Percentiles rank a stretch among this genome's conserved stretches.
phyloP scores from a whole-genome alignment of 2,329 filamentous ascomycete genomes.

The Hymenoscyphus fructigenus region DNA sequence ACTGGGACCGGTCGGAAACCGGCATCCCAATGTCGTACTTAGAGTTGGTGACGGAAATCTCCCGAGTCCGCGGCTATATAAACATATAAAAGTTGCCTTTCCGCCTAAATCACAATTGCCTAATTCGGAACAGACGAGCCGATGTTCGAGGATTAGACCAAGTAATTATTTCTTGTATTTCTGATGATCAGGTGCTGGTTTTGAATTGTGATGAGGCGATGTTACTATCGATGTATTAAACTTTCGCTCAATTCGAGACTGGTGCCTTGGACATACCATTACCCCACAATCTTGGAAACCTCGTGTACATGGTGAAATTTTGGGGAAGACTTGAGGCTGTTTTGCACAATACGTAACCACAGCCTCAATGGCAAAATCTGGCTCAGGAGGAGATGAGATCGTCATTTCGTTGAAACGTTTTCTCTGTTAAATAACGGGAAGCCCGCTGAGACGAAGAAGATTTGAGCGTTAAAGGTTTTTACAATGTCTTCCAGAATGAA shows the following conservation, averaged over 20 bases:
- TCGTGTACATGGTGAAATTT: not conserved
- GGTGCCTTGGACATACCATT: not conserved
- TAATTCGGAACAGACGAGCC: not conserved
- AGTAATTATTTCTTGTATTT: not conserved
- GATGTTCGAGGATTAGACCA: not conserved
- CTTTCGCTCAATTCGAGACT: not conserved
- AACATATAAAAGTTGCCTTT: not conserved
- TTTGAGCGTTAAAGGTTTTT: not conserved
- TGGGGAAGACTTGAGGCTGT: constrained; percentile 16
- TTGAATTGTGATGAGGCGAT: not conserved
- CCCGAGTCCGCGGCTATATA: constrained; percentile 10
- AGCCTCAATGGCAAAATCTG: constrained; percentile 11
- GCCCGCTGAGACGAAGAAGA: not conserved
- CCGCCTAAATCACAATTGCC: constrained; percentile 10
- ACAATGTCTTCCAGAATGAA: constrained; percentile 12
- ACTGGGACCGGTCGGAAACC: not conserved
- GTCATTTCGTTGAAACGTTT: not conserved
- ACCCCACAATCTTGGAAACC: not conserved
- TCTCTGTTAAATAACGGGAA: not conserved
- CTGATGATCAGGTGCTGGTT: constrained; percentile 4
- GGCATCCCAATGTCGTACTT: not conserved
- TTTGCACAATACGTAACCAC: constrained; percentile 1
- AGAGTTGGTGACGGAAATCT: not conserved
- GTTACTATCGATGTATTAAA: constrained; percentile 6
- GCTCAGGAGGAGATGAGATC: not conserved